Evolutionary conservation across 1,284 basidiomycete genomes (phyloP), one percentile per base, ranked within the genome.

Genomic region (Tilletia caries): DNA sequence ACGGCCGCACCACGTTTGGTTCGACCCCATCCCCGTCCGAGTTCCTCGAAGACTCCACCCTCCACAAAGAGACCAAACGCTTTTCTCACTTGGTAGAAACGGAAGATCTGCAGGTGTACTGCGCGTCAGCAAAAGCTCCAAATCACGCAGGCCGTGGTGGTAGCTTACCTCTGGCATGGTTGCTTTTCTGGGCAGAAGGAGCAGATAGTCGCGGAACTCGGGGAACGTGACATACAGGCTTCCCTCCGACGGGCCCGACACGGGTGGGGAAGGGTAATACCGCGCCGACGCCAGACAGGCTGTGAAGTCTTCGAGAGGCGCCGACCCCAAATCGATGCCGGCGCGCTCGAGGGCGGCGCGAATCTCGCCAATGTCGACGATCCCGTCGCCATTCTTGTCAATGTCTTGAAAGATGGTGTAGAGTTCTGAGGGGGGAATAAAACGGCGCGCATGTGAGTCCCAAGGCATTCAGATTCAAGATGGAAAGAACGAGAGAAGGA

Each of bases 21-120:
- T 66, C 71, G 77, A 23, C 80, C 81, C 79, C 79, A 82, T 23
- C 75, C 74, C 0, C 74, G 72, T 15, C 78, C 73, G 12, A 83
- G 74, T 64, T 80, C 77, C n/a, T 77, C 79, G 75, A 83, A 83
- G 67, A 83, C 79, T 23, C 81, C 81, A 13, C 79, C 76, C 66
- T 75, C 75, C 27, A 81, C 79, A 67, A 83, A 83, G 13, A 83
- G 75, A 1, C 81, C 81, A 43, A 79, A 79, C 1, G 79, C 80
- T 66, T 82, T 82, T 20, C 81, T 68, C 12, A 81, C 80, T 67
- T 83, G 80, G 66, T 83, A 83, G 71, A 83, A 83, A 34, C 77
- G 76, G 68, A 77, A 81, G 69, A 83, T 82, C 70, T 73, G 32
- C 25, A 44, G 13, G 13, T 41, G 34, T 33, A 32, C 15, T 15